Evolutionary conservation across 208 protist species (phyloP), one percentile per base, ranked within the genome.

Genomic region (Trypanosoma melophagium): DNA sequence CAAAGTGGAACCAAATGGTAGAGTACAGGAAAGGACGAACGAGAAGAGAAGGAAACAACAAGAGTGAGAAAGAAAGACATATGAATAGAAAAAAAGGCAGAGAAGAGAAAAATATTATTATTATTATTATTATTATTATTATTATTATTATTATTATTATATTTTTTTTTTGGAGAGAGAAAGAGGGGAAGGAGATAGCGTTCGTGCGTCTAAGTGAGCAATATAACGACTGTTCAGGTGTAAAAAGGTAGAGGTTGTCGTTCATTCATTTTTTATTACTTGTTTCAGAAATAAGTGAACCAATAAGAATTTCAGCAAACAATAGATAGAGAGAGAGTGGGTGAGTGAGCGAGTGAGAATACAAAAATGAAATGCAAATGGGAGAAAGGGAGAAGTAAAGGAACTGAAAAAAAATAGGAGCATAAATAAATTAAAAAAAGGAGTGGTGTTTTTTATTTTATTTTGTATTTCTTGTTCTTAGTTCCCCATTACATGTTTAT

Each of bases 381-480:
- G 42, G 12, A 35, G 19, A 60, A 60, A 60, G 55, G 19, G 10
- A 3, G 28, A 42, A 35, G 42, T 60, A 42, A 16, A 60, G 55
- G n/a, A 21, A n/a, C 10, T 19, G 12, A 74, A 17, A 57, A 24
- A 55, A 35, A 55, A 22, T 21, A 22, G 24, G 24, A n/a, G 51
- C 7, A 16, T 1, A 55, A 25, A 55, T 35, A 22, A 17, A n/a
- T 2, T 2, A 55, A 55, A 55, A 16, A 55, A 55, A 35, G 12
- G 51, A 55, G n/a, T 21, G 24, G 12, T 16, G 3, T 16, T 47
- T 21, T 58, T 49, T 66, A 58, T 47, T 13, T 52, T 71, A 17
- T 59, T 59, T 64, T 50, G 9, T 10, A 17, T 49, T 56, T 40
- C 47, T 65, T 50, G 4, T 52, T 65, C 7, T 12, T 74, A 41